Evolutionary conservation across 2,329 filamentous ascomycete genomes (phyloP), one percentile per base, ranked within the genome.

Genomic region (Ascochyta pisi): DNA sequence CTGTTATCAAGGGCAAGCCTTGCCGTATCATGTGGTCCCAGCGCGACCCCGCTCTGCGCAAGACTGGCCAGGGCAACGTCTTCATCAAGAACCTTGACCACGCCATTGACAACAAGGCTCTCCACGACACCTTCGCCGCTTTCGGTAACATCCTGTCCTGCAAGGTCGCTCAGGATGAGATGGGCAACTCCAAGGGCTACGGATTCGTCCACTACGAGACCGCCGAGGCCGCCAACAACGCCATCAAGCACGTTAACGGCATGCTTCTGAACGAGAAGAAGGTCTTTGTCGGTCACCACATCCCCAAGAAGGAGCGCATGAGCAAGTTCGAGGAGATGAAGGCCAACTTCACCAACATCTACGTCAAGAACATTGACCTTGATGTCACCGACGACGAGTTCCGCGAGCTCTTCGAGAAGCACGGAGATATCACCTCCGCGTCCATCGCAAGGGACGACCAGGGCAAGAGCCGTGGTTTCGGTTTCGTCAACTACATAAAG

Each of bases 261-360:
- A 99, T 99, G 95, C 84, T 99, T 78, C 82, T 99, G 76, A 99
- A 99, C 83, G 95, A 99, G 87, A 99, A 99, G 89, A 99, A 99
- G 87, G 95, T 99, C 64, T 99, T 96, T 71, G 95, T 99, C 69
- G 95, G 95, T 64, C 94, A 97, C 82, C 95, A 99, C 82, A 98
- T 99, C 73, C 93, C 95, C 78, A 98, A 98, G 90, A 98, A 98
- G 86, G 95, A 99, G 77, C 94, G 95, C 73, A 95, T 98, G 86
- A 96, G 92, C 91, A 99, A 99, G 84, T 98, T 98, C 71, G 95
- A 99, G 84, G 95, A 99, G 86, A 99, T 99, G 94, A 99, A 99
- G 89, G 95, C 95, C 79, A 99, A 99, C 86, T 99, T 96, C 86
- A 99, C 95, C 84, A 99, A 99, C 79, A 89, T 99, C 80, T 99